These are phyloP conservation scores for Papiliotrema fonsecae DNA, from an alignment of 1,284 basidiomycete genomes.

Conservation along the genomic window DNA sequence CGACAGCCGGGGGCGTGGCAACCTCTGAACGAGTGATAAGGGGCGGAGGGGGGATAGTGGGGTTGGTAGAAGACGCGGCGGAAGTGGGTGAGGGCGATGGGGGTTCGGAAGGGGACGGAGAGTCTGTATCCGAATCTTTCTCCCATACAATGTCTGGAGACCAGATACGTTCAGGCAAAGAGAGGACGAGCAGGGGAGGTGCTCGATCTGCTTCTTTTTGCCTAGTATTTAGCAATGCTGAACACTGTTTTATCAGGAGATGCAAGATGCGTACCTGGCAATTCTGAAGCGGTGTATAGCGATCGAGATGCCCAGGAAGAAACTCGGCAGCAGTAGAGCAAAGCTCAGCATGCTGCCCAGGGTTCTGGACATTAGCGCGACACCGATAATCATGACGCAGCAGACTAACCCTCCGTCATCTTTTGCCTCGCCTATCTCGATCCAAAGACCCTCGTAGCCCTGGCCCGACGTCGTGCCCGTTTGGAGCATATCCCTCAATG, in stretches of 20 bases:
- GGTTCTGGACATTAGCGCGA: conserved; percentile 23
- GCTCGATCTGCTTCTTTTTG: conserved; percentile 47
- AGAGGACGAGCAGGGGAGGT: conserved; percentile 43
- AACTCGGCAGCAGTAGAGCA: conserved; percentile 42
- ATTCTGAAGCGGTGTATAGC: conserved; percentile 40
- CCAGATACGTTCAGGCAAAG: conserved; percentile 47
- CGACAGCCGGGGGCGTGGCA: conserved; percentile 12
- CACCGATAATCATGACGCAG: background rate
- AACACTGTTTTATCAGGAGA: background rate
- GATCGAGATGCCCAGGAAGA: conserved; percentile 42
- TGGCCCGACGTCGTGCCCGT: conserved; percentile 21
- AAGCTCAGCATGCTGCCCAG: conserved; percentile 42
- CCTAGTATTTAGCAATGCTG: conserved; percentile 16
- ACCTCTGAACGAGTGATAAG: conserved; percentile 22
- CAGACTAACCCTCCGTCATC: conserved; percentile 42
- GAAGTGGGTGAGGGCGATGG: conserved; percentile 7
- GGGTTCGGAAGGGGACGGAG: background rate
- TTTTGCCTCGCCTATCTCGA: conserved; percentile 37
- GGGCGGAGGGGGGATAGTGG: conserved; percentile 15
- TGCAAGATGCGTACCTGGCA: conserved; percentile 30
- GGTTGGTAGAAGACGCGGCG: conserved; percentile 1
- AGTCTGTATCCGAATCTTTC: conserved; percentile 29
- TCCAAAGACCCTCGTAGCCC: conserved; percentile 18
- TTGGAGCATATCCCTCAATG: conserved; percentile 42
- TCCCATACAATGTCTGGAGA: conserved; percentile 48